Evolutionary conservation across 352 stramenopile species (phyloP).

Genomic region (Phytophthora lateralis): DNA sequence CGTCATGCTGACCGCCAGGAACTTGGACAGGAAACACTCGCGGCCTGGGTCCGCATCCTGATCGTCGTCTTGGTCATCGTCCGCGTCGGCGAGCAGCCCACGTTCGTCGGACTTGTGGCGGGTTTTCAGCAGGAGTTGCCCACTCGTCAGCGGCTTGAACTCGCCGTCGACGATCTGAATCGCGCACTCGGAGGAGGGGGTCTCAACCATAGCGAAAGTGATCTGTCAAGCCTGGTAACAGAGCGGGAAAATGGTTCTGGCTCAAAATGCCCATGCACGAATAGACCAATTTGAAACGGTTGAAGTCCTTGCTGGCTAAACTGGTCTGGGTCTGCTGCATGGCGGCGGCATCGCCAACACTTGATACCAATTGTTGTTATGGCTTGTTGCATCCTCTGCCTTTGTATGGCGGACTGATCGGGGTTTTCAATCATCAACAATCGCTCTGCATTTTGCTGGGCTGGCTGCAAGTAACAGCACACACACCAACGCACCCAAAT

Average conservation of each 20-base stretch:
- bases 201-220: slow-evolving; percentile 15
- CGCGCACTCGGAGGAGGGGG: slow-evolving; percentile 13
- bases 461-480: too few relatives aligned
- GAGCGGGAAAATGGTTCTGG: background rate
- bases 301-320: background rate
- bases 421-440: too few relatives aligned
- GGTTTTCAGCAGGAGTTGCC: slow-evolving; percentile 29
- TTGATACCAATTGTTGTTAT: too few relatives aligned
- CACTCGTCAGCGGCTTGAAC: slow-evolving; percentile 28
- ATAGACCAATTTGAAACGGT: background rate
- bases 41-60: slow-evolving; percentile 22
- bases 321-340: too few relatives aligned
- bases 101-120: slow-evolving; percentile 10
- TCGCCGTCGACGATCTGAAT: slow-evolving; percentile 18
- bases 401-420: too few relatives aligned
- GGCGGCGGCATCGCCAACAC: too few relatives aligned
- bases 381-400: too few relatives aligned
- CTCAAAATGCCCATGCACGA: background rate
- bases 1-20: slow-evolving; percentile 44
- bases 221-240: background rate
- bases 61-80: slow-evolving; percentile 17
- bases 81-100: slow-evolving; percentile 11
- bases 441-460: too few relatives aligned
- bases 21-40: slow-evolving; percentile 57
- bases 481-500: too few relatives aligned